phyloP scores from a whole-genome alignment of 768 basidiomycete genomes.

The Phanerochaete sordida region DNA sequence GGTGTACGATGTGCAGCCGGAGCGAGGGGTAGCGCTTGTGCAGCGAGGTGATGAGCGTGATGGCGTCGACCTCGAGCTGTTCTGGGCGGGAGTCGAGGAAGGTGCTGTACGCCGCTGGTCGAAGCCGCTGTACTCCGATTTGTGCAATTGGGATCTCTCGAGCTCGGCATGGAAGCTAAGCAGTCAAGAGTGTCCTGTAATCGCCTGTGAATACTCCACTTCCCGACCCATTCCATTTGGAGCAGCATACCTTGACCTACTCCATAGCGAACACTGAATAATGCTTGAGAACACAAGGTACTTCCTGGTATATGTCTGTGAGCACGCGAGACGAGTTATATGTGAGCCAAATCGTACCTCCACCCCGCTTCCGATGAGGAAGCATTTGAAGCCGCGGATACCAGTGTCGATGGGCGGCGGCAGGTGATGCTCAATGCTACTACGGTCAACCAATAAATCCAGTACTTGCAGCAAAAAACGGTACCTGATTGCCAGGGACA shows the following conservation, averaged over 20 bases:
- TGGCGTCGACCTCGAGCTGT: conserved; percentile 75
- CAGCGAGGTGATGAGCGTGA: conserved; percentile 68
- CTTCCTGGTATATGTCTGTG: conserved; percentile 68
- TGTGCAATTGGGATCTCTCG: conserved; percentile 34
- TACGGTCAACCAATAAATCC: not conserved
- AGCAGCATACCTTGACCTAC: conserved; percentile 57
- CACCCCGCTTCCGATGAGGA: conserved; percentile 93
- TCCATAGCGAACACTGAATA: conserved; percentile 72
- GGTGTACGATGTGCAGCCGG: conserved; percentile 92
- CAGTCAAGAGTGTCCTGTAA: conserved; percentile 60
- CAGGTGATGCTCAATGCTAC: conserved; percentile 55
- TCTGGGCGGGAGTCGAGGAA: conserved; percentile 87
- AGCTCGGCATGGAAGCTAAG: conserved; percentile 95
- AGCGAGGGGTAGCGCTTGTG: conserved; percentile 61
- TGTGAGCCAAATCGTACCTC: conserved; percentile 51
- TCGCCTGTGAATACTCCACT: too few species aligned
- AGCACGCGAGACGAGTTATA: too few species aligned
- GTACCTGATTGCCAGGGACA: conserved; percentile 85
- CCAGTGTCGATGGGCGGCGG: conserved; percentile 73
- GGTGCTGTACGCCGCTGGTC: conserved; percentile 65
- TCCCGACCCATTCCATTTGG: not conserved
- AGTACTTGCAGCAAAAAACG: not conserved
- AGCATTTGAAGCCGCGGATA: conserved; percentile 96
- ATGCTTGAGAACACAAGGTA: conserved; percentile 75
- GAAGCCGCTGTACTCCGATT: conserved; percentile 18